phyloP scores from a whole-genome alignment of 139 green algal genomes.

The Pleodorina starrii region DNA sequence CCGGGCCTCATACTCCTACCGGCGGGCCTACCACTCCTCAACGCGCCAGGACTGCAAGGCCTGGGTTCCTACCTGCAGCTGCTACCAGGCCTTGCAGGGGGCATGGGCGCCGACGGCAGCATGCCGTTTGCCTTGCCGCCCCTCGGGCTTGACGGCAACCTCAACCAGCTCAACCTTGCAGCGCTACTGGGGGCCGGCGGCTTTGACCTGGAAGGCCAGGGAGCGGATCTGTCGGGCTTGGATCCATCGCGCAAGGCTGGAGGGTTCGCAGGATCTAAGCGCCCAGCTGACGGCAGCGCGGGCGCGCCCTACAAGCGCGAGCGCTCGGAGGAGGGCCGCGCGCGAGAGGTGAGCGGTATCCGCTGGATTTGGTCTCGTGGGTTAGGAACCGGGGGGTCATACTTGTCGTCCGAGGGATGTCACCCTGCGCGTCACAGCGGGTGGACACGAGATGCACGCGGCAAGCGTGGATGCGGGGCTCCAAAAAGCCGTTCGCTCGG shows the following conservation, averaged over 20 bases:
- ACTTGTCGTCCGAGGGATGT: neutral
- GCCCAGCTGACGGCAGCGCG: neutral
- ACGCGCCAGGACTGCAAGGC: neutral
- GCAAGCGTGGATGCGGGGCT: too few relatives aligned
- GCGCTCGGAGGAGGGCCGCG: slow-evolving; percentile 41
- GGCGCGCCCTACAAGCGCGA: slow-evolving; percentile 38
- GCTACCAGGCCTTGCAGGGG: neutral
- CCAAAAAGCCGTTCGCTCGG: too few relatives aligned
- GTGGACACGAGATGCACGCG: too few relatives aligned
- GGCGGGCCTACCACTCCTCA: neutral
- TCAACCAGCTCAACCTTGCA: slow-evolving; percentile 38
- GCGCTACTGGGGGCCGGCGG: slow-evolving; percentile 1
- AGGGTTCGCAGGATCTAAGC: neutral
- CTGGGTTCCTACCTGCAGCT: slow-evolving; percentile 15
- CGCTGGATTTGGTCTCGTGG: too few relatives aligned
- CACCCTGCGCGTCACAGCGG: too few relatives aligned
- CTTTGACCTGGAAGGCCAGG: neutral
- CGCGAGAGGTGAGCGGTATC: slow-evolving; percentile 28
- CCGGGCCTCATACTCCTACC: neutral
- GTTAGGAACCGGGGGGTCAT: too few relatives aligned
- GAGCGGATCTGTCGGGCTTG: neutral
- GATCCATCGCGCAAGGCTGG: slow-evolving; percentile 9
- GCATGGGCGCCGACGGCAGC: neutral
- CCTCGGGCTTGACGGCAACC: neutral
- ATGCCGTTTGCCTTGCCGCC: neutral